A percentile compares a stretch with the other conserved stretches of the same genome.
These are phyloP conservation scores for Laburnicola sp. DNA, from an alignment of 2,329 filamentous ascomycete species.

Conservation along the genomic window DNA sequence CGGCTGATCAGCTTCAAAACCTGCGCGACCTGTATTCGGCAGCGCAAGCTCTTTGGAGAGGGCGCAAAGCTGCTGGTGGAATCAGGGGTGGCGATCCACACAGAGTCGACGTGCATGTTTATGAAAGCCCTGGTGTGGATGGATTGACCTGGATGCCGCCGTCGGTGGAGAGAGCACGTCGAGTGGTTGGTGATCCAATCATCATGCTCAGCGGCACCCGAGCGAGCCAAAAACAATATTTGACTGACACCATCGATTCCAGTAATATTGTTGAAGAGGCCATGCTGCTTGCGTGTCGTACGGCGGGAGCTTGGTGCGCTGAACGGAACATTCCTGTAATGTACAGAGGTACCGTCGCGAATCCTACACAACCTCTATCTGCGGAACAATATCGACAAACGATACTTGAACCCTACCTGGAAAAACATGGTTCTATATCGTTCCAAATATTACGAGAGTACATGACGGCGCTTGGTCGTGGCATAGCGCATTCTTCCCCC, in stretches of 20 bases:
- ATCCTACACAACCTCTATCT: constrained; percentile 11
- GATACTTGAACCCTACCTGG: constrained; percentile 43
- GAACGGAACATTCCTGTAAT: constrained; percentile 56
- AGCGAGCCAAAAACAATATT: constrained; percentile 3
- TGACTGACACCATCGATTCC: constrained; percentile 22
- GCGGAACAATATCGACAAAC: constrained; percentile 32
- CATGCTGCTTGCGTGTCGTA: constrained; percentile 61
- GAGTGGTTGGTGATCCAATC: constrained; percentile 50
- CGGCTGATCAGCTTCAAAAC: constrained; percentile 32
- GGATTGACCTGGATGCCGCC: constrained; percentile 50
- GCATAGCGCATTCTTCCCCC: constrained; percentile 52
- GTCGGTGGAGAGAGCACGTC: constrained; percentile 41
- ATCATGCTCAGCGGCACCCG: constrained; percentile 42
- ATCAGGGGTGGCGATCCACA: constrained; percentile 36
- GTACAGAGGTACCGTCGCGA: constrained; percentile 49
- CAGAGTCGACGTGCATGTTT: constrained; percentile 41
- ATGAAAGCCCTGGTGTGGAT: constrained; percentile 28
- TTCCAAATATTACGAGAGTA: constrained; percentile 48
- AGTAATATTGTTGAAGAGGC: constrained; percentile 41
- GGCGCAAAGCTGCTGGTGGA: constrained; percentile 45
- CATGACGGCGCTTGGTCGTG: constrained; percentile 46
- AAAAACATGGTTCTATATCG: constrained; percentile 42
- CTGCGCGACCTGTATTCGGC: constrained; percentile 43
- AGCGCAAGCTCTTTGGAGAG: constrained; percentile 35
- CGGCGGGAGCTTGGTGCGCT: constrained; percentile 57